Evolutionary conservation across 768 basidiomycete species (phyloP).

Genomic region (Strobilomyces confusus): DNA sequence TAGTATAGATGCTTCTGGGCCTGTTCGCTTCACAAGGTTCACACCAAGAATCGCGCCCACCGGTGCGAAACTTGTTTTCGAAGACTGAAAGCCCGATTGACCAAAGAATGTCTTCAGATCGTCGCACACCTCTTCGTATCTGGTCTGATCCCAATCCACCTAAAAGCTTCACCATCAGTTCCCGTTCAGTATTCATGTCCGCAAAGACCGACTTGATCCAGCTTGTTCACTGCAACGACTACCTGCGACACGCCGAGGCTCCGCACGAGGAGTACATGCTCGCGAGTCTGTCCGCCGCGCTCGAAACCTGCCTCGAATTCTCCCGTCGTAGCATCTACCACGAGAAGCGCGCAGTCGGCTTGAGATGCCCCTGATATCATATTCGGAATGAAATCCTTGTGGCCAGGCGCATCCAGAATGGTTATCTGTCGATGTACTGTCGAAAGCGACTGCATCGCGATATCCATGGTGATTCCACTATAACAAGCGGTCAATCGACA

Average conservation of each 20-base stretch:
- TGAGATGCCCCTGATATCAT: slow-evolving; percentile 99
- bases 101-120: slow-evolving; percentile 74
- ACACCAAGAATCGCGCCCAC: slow-evolving; percentile 88
- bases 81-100: slow-evolving; percentile 80
- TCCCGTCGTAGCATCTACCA: slow-evolving; percentile 84
- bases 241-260: slow-evolving; percentile 91
- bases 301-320: slow-evolving; percentile 97
- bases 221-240: slow-evolving; percentile 90
- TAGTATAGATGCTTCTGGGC: slow-evolving; percentile 44
- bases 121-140: slow-evolving; percentile 82
- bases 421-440: slow-evolving; percentile 80
- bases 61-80: slow-evolving; percentile 81
- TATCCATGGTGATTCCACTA: slow-evolving; percentile 98
- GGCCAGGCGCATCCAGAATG: slow-evolving; percentile 96
- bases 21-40: slow-evolving; percentile 60
- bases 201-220: slow-evolving; percentile 67
- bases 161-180: slow-evolving; percentile 29
- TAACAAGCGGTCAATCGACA: slow-evolving; percentile 5
- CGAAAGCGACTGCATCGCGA: slow-evolving; percentile 74
- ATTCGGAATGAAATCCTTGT: slow-evolving; percentile 97
- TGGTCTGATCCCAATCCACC: slow-evolving; percentile 83
- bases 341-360: slow-evolving; percentile 91
- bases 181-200: not conserved
- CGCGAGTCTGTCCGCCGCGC: slow-evolving; percentile 90
- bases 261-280: slow-evolving; percentile 87